phyloP scores from a whole-genome alignment of 805 yeast species.

The Spathaspora boniae region DNA sequence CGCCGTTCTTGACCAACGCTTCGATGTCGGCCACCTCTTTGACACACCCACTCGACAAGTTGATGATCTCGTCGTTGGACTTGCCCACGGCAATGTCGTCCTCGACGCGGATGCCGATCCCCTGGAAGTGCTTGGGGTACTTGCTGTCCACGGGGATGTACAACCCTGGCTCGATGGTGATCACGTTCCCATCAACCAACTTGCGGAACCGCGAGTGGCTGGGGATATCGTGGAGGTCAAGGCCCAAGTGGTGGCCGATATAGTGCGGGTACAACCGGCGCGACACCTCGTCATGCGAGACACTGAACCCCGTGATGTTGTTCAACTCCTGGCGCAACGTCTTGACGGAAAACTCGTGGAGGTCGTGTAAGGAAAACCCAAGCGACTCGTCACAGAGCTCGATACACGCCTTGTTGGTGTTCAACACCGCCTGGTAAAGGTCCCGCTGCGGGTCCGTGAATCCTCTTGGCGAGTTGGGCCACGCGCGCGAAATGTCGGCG shows the following conservation, averaged over 20 bases:
- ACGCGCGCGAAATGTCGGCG: conserved; percentile 92
- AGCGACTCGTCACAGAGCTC: conserved; percentile 55
- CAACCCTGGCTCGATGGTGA: conserved; percentile 95
- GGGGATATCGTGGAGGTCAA: conserved; percentile 87
- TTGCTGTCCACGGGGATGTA: conserved; percentile 72
- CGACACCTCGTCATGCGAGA: conserved; percentile 51
- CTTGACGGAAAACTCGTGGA: conserved; percentile 68
- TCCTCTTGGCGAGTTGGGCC: conserved; percentile 78
- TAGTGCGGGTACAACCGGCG: conserved; percentile 79
- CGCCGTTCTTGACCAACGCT: conserved; percentile 45
- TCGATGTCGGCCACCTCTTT: conserved; percentile 87
- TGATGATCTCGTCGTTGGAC: conserved; percentile 43
- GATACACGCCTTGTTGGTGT: conserved; percentile 78
- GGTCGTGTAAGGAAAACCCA: conserved; percentile 59
- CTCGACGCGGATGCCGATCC: conserved; percentile 91
- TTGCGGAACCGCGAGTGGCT: conserved; percentile 51
- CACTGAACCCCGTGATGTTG: conserved; percentile 63
- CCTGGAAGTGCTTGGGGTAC: conserved; percentile 79
- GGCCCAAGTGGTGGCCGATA: conserved; percentile 91
- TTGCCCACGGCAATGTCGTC: conserved; percentile 85
- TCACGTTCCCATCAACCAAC: conserved; percentile 68
- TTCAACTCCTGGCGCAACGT: conserved; percentile 60
- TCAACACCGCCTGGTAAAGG: conserved; percentile 81
- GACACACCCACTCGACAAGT: conserved; percentile 75
- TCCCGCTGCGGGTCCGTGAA: conserved; percentile 81